These are phyloP conservation scores for Spathaspora arborariae DNA, from an alignment of 805 yeast species.

Conservation along the genomic window DNA sequence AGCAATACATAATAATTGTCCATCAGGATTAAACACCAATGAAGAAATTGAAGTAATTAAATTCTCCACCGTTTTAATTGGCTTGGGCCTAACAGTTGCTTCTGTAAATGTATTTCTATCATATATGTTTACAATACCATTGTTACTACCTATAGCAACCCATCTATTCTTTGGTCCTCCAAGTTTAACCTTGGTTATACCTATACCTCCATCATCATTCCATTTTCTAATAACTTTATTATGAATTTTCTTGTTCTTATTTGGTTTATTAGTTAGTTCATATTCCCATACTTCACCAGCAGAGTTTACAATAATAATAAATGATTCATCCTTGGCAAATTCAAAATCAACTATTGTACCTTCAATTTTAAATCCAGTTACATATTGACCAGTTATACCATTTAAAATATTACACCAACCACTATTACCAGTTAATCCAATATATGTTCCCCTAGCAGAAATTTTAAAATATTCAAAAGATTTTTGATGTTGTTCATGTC, in stretches of 20 bases:
- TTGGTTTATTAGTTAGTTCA: conserved; percentile 27
- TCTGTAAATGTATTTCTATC: conserved; percentile 43
- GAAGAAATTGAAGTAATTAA: conserved; percentile 77
- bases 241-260: conserved; percentile 5
- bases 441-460: conserved; percentile 65
- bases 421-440: conserved; percentile 76
- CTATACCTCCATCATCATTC: conserved; percentile 84
- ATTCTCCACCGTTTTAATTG: conserved; percentile 68
- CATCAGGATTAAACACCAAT: conserved; percentile 76
- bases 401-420: conserved; percentile 89
- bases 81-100: conserved; percentile 29
- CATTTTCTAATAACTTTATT: conserved; percentile 61
- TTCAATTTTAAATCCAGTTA: conserved; percentile 83
- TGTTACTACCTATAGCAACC: conserved; percentile 84
- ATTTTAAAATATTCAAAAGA: conserved; percentile 83
- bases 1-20: conserved; percentile 83
- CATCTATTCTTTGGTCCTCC: conserved; percentile 72
- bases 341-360: conserved; percentile 82
- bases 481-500: conserved; percentile 80
- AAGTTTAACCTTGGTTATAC: conserved; percentile 70
- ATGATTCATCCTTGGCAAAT: conserved; percentile 48
- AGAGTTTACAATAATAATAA: conserved; percentile 57
- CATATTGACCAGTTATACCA: conserved; percentile 79
- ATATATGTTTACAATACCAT: conserved; percentile 87
- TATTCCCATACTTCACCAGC: conserved; percentile 92